Conservation (phyloP, 2,329 filamentous ascomycete species). For the Ophiostoma ulmi region DNA sequence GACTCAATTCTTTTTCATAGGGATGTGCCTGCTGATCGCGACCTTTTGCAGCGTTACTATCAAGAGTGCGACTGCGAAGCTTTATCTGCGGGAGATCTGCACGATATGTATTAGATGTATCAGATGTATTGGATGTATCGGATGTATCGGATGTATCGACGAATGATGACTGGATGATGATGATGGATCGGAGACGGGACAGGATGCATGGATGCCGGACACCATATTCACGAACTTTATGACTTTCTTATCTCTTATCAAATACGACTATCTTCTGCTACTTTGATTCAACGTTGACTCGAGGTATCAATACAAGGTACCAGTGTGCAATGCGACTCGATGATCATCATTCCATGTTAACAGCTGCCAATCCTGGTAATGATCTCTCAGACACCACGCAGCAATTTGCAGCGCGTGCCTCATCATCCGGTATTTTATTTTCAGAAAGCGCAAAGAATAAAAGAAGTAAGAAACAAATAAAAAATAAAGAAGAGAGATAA, state of each 20-base stretch:
- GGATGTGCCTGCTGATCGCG: neutral
- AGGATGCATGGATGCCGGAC: neutral
- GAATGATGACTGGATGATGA: neutral
- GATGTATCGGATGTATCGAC: neutral
- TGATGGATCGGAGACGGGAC: neutral
- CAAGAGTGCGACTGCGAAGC: neutral
- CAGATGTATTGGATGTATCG: neutral
- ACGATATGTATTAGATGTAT: neutral
- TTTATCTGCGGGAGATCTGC: neutral
- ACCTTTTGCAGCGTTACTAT: neutral
- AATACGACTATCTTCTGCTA: constrained; percentile 4
- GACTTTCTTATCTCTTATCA: neutral
- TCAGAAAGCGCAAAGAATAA: neutral
- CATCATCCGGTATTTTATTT: neutral
- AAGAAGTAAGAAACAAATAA: neutral
- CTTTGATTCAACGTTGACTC: constrained; percentile 1
- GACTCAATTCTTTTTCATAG: neutral
- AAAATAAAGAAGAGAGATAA: neutral
- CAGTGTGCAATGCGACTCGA: neutral
- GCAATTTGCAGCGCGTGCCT: neutral
- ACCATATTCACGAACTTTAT: neutral
- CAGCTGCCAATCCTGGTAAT: neutral
- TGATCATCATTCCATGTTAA: neutral
- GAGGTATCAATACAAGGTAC: neutral
- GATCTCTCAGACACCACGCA: neutral